Base-by-base conservation (phyloP, 2,329 filamentous ascomycete genomes). In the Eutypa lata region DNA sequence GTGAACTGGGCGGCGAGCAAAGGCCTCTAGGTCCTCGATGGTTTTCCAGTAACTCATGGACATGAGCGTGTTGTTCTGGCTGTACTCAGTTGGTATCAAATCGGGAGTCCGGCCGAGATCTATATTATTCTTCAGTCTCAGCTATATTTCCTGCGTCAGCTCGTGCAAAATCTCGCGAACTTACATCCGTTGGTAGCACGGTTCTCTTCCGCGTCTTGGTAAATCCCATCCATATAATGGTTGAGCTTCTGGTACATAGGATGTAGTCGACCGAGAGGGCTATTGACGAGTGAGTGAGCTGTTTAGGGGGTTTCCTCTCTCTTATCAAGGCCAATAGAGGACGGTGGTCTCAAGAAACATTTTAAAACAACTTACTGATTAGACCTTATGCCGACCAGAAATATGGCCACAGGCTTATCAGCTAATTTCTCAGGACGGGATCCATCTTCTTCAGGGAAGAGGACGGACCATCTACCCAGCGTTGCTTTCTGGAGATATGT, bases 131-230 rank as follows among this genome's bases (percentile, higher is more conserved):
- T 6, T 6, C 26, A 31, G 10, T 6, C 5, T 10, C 26, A 10
- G 26, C 26, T 10, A 10, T 31, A 10, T 31, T 31, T 31, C 26
- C 26, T 31, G n/a, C n/a, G n/a, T n/a, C n/a, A 31, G 26, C 47
- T 14, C 13, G 26, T 2, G 33, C 40, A n/a, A n/a, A n/a, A n/a
- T n/a, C n/a, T n/a, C n/a, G n/a, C n/a, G 26, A 10, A 40, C 47
- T 48, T 40, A 48, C 47, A 48, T 37, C 47, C 47, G 47, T 48
- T 48, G 5, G 47, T 48, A 19, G 47, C n/a, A 11, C 47, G 47
- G 19, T 48, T 48, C 16, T 13, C 13, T 14, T 48, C 47, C 7
- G 28, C 28, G 16, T 48, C 47, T 21, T 21, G 33, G 21, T 40
- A 48, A 8, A 48, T 33, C 21, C 38, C 47, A 38, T 48, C 47